phyloP scores from a whole-genome alignment of 1,139 yeast genomes.

The Protomyces gravidus region DNA sequence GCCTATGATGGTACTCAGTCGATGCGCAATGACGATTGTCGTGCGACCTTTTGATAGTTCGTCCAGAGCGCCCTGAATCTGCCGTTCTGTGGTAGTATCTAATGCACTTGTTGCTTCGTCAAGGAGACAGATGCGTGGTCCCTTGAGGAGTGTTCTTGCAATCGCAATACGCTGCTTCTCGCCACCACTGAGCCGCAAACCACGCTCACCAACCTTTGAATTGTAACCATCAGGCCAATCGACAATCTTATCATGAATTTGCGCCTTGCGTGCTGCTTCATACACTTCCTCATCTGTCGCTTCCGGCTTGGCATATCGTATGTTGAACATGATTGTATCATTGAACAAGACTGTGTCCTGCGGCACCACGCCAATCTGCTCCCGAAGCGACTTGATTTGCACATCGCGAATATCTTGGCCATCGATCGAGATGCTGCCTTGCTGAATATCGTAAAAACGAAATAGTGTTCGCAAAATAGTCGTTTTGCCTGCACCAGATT shows the following conservation, averaged over 20 bases:
- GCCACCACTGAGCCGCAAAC: conserved; percentile 82
- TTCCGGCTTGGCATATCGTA: conserved; percentile 73
- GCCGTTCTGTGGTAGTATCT: conserved; percentile 66
- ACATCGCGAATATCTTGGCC: conserved; percentile 82
- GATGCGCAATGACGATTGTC: conserved; percentile 83
- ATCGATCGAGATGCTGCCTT: conserved; percentile 76
- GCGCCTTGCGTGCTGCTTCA: conserved; percentile 62
- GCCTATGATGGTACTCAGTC: conserved; percentile 68
- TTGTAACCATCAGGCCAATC: conserved; percentile 56
- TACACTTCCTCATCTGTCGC: conserved; percentile 71
- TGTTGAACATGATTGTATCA: conserved; percentile 80
- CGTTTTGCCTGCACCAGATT: conserved; percentile 91
- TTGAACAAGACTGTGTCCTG: conserved; percentile 96
- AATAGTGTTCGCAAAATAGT: conserved; percentile 79
- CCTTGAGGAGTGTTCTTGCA: conserved; percentile 76
- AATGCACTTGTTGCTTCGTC: conserved; percentile 81
- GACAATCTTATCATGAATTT: conserved; percentile 57
- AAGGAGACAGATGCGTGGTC: conserved; percentile 62
- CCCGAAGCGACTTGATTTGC: conserved; percentile 69
- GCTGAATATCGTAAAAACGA: conserved; percentile 78
- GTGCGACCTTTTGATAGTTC: conserved; percentile 68
- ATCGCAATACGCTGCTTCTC: conserved; percentile 82
- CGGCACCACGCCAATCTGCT: conserved; percentile 84
- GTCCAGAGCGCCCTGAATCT: conserved; percentile 54
- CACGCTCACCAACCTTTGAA: conserved; percentile 79